phyloP scores from a whole-genome alignment of 441 rosid genomes.

The Jatropha podagrica region DNA sequence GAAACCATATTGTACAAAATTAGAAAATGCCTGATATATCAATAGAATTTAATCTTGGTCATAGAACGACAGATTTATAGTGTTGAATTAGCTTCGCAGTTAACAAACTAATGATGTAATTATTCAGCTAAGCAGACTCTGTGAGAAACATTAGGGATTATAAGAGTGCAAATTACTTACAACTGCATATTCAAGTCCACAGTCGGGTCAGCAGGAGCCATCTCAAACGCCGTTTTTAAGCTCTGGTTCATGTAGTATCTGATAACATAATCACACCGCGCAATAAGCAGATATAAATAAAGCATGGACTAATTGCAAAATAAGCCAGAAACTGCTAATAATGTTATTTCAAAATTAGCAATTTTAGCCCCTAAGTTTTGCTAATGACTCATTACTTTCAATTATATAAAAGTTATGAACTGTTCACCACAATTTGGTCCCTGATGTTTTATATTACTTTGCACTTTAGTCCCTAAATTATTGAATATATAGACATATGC shows the following conservation, averaged over 20 bases:
- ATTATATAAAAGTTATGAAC: no score
- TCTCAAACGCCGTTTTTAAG: conserved; percentile 74
- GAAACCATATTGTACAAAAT: not conserved
- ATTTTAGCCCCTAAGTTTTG: no score
- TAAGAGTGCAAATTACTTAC: conserved; percentile 49
- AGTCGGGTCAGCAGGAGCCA: conserved; percentile 97
- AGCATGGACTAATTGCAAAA: no score
- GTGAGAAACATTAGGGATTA: conserved; percentile 20
- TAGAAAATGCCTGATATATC: not conserved
- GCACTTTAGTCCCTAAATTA: not conserved
- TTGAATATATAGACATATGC: not conserved
- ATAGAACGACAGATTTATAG: not conserved
- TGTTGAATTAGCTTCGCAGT: conserved; percentile 1
- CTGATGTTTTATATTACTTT: no score
- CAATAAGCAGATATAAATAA: conserved; percentile 7
- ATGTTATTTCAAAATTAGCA: no score
- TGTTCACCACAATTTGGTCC: no score
- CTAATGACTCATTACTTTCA: no score
- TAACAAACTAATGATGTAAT: not conserved
- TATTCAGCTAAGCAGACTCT: not conserved
- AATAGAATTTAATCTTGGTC: not conserved
- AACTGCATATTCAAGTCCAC: conserved; percentile 92
- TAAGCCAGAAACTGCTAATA: no score
- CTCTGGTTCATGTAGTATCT: conserved; percentile 70
- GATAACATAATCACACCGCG: conserved; percentile 28